Evolutionary conservation across 2,329 filamentous ascomycete genomes (phyloP).

Genomic region (Exophiala calicioides): DNA sequence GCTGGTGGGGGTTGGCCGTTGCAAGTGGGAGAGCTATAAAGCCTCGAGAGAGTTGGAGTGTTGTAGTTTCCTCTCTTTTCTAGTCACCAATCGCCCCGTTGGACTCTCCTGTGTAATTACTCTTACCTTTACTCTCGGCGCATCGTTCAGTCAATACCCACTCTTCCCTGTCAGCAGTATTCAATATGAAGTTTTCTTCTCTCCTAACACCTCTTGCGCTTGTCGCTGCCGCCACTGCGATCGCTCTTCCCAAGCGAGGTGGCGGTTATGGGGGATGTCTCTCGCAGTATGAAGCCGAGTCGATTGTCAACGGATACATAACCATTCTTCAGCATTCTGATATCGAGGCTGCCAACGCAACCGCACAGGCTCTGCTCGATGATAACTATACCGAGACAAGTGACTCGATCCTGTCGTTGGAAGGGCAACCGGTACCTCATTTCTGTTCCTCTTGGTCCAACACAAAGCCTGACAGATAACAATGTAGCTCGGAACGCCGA

Average conservation of each 20-base stretch:
- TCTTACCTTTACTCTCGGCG: too few relatives aligned
- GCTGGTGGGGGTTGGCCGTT: neutral
- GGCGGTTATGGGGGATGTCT: constrained; percentile 10
- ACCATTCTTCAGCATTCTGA: constrained; percentile 20
- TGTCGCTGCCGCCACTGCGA: constrained; percentile 2
- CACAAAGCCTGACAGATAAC: neutral
- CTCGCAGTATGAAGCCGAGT: constrained; percentile 14
- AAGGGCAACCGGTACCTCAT: constrained; percentile 24
- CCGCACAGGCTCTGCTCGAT: constrained; percentile 26
- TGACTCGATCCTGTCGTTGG: constrained; percentile 28
- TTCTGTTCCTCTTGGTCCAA: neutral
- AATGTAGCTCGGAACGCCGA: constrained; percentile 21
- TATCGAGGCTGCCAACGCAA: constrained; percentile 24
- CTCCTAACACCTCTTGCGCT: constrained; percentile 15
- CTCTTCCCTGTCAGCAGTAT: neutral
- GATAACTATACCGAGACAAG: constrained; percentile 26
- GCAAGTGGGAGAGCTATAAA: constrained; percentile 1
- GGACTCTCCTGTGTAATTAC: too few relatives aligned
- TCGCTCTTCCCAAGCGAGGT: constrained; percentile 9
- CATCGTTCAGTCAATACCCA: too few relatives aligned
- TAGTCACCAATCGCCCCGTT: too few relatives aligned
- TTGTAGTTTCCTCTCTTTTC: neutral
- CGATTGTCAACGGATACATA: constrained; percentile 24
- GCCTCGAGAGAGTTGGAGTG: too few relatives aligned
- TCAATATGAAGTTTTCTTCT: constrained; percentile 17